phyloP scores from a whole-genome alignment of 805 yeast species.

The Ogataea nakhonphanomensis region DNA sequence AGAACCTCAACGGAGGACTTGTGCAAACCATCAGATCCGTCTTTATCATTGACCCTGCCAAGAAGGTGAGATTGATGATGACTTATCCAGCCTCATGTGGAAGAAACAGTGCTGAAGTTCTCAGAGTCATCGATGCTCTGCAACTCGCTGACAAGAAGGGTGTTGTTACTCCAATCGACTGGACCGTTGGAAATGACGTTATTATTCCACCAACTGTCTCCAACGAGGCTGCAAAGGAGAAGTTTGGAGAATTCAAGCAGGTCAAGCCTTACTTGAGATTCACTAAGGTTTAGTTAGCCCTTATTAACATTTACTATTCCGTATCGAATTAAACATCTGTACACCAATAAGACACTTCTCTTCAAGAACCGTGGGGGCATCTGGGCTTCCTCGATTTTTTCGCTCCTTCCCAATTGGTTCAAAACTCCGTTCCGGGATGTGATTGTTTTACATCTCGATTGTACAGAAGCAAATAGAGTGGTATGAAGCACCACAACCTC shows the following conservation, averaged over 20 bases:
- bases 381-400: too few species aligned
- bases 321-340: neutral
- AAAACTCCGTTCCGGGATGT: conserved; percentile 11
- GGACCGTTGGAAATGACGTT: conserved; percentile 88
- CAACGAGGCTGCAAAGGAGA: conserved; percentile 72
- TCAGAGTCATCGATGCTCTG: conserved; percentile 85
- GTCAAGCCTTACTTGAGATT: conserved; percentile 89
- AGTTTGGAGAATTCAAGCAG: conserved; percentile 81
- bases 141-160: conserved; percentile 82
- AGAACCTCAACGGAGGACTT: conserved; percentile 67
- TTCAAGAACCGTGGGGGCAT: too few species aligned
- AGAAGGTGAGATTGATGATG: conserved; percentile 82
- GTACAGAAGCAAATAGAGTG: too few species aligned
- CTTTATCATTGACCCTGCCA: conserved; percentile 84
- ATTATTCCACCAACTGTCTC: conserved; percentile 85
- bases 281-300: conserved; percentile 37
- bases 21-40: conserved; percentile 91
- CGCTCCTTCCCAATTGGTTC: conserved; percentile 1
- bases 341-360: too few species aligned
- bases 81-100: conserved; percentile 94
- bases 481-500: neutral
- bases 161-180: conserved; percentile 87
- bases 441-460: too few species aligned
- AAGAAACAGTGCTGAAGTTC: conserved; percentile 88
- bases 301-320: neutral